A percentile compares a stretch with the other conserved stretches of the same genome.
Evolutionary conservation across 2,329 filamentous ascomycete species (phyloP).

Genomic region (Xylariales sp.): DNA sequence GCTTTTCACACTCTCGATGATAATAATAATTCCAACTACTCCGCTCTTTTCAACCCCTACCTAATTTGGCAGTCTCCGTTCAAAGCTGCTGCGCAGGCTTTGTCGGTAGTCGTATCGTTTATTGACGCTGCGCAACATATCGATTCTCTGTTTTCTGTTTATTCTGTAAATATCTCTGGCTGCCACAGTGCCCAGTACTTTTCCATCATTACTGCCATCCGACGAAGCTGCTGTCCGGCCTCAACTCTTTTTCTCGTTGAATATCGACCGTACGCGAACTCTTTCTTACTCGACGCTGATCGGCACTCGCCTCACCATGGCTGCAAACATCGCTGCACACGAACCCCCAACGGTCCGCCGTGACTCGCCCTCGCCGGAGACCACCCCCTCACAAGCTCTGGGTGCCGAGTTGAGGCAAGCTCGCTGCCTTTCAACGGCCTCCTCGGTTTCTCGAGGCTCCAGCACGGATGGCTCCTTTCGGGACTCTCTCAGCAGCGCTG

Average conservation of each 20-base stretch:
- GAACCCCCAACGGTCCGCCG: constrained; percentile 38
- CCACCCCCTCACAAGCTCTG: constrained; percentile 58
- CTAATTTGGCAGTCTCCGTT: no score
- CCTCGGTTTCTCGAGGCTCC: constrained; percentile 54
- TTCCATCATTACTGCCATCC: background rate
- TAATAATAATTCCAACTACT: constrained; percentile 3
- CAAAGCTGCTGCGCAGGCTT: constrained; percentile 19
- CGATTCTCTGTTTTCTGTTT: no score
- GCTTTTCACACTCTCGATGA: constrained; percentile 11
- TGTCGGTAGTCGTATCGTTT: constrained; percentile 10
- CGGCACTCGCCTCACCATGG: constrained; percentile 32
- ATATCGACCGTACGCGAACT: no score
- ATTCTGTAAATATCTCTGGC: no score
- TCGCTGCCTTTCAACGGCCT: constrained; percentile 60
- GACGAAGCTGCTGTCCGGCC: background rate
- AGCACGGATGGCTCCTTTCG: constrained; percentile 43
- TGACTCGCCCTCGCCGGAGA: constrained; percentile 62
- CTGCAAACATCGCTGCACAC: constrained; percentile 27
- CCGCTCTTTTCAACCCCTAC: no score
- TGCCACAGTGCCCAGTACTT: no score
- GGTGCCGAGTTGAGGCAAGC: constrained; percentile 54
- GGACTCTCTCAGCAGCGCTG: constrained; percentile 52
- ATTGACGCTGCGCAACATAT: constrained; percentile 7
- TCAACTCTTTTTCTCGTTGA: no score
- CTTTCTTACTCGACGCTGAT: no score